These are phyloP conservation scores for Pugionium cornutum DNA, from an alignment of 345 rosid genomes.

Conservation along the genomic window DNA sequence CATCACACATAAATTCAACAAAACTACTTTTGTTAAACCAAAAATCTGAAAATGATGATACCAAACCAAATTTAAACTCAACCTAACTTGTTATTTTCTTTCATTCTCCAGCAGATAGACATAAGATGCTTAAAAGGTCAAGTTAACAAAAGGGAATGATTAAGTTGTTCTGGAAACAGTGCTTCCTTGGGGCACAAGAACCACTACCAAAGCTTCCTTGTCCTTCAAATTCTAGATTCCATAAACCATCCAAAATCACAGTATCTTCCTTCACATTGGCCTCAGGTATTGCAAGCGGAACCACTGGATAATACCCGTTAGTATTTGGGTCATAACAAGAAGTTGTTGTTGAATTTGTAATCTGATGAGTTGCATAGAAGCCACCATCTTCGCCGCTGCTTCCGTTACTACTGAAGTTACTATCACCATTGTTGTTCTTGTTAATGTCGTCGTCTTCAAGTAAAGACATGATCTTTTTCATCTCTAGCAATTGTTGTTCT, in stretches of 20 bases:
- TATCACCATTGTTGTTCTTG: constrained; percentile 26
- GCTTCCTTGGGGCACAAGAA: constrained; percentile 47
- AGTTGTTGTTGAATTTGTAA: constrained; percentile 24
- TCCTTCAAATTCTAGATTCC: constrained; percentile 66
- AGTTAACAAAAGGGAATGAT: constrained; percentile 52
- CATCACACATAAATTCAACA: constrained; percentile 13
- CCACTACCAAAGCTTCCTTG: constrained; percentile 47
- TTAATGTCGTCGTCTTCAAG: constrained; percentile 47
- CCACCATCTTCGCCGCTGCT: constrained; percentile 22
- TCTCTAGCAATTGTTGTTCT: constrained; percentile 53
- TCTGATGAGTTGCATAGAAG: constrained; percentile 49
- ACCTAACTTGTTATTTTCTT: constrained; percentile 31
- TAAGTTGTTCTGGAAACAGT: constrained; percentile 44
- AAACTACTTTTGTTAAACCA: constrained; percentile 12
- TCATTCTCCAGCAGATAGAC: neutral
- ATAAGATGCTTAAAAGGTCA: constrained; percentile 15
- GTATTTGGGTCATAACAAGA: constrained; percentile 38
- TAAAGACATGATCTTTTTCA: constrained; percentile 57
- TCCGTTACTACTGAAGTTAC: constrained; percentile 28
- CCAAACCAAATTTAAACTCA: constrained; percentile 31
- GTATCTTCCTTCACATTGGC: constrained; percentile 47
- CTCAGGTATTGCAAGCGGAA: constrained; percentile 29
- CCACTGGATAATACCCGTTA: constrained; percentile 35
- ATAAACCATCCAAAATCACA: constrained; percentile 66
- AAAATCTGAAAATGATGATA: constrained; percentile 8